phyloP scores from a whole-genome alignment of 1,284 basidiomycete species.

The Ganoderma lingzhi region DNA sequence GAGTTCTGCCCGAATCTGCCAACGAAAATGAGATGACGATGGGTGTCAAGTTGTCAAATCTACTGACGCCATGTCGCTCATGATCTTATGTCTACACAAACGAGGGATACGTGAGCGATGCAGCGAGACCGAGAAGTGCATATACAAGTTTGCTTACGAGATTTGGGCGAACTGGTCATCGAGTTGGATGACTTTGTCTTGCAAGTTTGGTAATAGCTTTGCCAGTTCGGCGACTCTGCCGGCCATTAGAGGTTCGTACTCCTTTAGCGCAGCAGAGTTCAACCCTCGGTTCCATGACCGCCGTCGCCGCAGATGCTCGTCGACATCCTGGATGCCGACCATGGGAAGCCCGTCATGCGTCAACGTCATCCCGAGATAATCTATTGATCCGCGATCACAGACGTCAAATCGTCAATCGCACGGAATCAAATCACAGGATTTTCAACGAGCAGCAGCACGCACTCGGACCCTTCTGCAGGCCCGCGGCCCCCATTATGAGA shows the following conservation, averaged over 20 bases:
- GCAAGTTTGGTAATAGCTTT: background rate
- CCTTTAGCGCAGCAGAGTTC: conserved; percentile 17
- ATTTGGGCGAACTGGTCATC: conserved; percentile 15
- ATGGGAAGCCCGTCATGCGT: conserved; percentile 23
- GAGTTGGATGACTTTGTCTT: conserved; percentile 10
- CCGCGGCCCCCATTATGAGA: conserved; percentile 10
- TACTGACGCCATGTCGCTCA: conserved; percentile 23
- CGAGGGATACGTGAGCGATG: background rate
- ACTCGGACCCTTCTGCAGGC: conserved; percentile 18
- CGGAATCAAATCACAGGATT: background rate
- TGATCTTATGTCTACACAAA: conserved; percentile 1
- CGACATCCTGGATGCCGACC: conserved; percentile 15
- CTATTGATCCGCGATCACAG: background rate
- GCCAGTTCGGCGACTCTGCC: conserved; percentile 17
- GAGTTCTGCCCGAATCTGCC: conserved; percentile 40
- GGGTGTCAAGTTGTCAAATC: background rate
- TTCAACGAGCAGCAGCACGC: background rate
- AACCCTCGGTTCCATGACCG: conserved; percentile 17
- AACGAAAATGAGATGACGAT: conserved; percentile 52
- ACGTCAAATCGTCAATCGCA: background rate
- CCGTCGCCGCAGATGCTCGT: conserved; percentile 15
- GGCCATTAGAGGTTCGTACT: conserved; percentile 10
- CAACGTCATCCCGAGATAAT: conserved; percentile 7
- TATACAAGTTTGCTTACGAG: conserved; percentile 12
- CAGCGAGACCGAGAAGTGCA: background rate